Base-by-base conservation (phyloP, 2,329 filamentous ascomycete genomes). In the Annulohypoxylon truncatum region DNA sequence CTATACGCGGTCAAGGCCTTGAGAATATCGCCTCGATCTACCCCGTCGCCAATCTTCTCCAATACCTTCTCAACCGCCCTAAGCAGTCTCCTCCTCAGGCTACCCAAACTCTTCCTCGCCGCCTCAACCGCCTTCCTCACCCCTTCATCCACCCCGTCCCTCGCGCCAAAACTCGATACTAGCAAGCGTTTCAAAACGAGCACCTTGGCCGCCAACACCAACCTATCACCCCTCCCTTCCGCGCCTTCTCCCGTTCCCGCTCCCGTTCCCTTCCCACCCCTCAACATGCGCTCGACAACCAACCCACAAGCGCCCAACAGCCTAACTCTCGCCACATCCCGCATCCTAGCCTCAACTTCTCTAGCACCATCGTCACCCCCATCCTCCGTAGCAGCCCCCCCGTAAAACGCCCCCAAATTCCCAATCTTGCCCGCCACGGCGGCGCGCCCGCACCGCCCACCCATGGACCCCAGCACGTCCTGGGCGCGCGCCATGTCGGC, bases 1-100 rank as follows among this genome's bases (percentile, higher is more conserved):
- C 93, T 94, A 76, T 94, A 94, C 0, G 94, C 94, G 60, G 90
- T 92, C 70, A 97, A 83, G 0, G 90, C 89, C 71, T 93, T 90
- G 10, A 95, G 82, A 13, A 96, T 84, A 20, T 86, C 82, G 64
- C 83, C 74, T 62, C 83, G 73, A 71, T 84, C 70, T 65, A 77
- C 66, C 74, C 81, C 66, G 73, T 84, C 77, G 84, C 90, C 85
- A 24, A 90, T 85, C 50, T 85, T 87, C 69, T 87, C 85, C 56
- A 96, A 77, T 3, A 93, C 82, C 70, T 87, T 90, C 55, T 94
- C 88, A 22, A 97, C 87, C 13, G 87, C 87, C 53, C 85, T 83
- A 38, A 92, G 78, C 1, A 97, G 81, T 68, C 87, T 89, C 53
- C 84, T 84, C 40, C 90, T 85, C 54, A 93, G 79, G 20, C 81